phyloP scores from a whole-genome alignment of 805 yeast genomes.

The Metschnikowia lochheadii region DNA sequence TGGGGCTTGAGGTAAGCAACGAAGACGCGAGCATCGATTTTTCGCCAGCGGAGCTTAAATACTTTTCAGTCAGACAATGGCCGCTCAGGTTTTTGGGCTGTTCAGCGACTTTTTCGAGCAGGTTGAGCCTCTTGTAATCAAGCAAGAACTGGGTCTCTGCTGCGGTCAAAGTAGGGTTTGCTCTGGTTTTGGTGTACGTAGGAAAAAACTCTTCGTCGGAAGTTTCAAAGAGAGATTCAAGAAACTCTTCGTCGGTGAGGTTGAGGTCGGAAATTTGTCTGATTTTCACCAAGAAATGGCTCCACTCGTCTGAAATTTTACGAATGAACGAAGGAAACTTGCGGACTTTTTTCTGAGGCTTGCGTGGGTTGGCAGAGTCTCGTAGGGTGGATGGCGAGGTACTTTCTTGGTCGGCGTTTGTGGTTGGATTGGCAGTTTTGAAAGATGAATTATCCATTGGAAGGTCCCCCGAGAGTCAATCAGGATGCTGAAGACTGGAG shows the following conservation, averaged over 20 bases:
- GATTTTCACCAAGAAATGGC: constrained; percentile 28
- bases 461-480: constrained; percentile 2
- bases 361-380: neutral
- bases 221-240: constrained; percentile 47
- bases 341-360: constrained; percentile 10
- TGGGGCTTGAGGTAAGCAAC: neutral
- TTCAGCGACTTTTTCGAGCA: constrained; percentile 26
- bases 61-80: neutral
- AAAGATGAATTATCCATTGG: constrained; percentile 12
- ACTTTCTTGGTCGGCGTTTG: constrained; percentile 8
- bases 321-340: constrained; percentile 28
- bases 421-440: constrained; percentile 13
- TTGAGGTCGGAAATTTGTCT: constrained; percentile 46
- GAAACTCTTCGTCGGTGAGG: constrained; percentile 45
- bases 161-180: constrained; percentile 15
- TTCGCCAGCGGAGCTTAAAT: neutral
- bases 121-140: constrained; percentile 29
- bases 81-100: neutral
- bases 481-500: neutral
- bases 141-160: constrained; percentile 31
- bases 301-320: constrained; percentile 39
- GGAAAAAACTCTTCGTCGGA: constrained; percentile 34
- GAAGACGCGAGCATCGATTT: neutral
- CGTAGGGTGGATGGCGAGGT: constrained; percentile 8
- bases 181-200: constrained; percentile 15